Base-by-base conservation (phyloP, 2,329 filamentous ascomycete genomes). In the Pseudogymnoascus sp. region DNA sequence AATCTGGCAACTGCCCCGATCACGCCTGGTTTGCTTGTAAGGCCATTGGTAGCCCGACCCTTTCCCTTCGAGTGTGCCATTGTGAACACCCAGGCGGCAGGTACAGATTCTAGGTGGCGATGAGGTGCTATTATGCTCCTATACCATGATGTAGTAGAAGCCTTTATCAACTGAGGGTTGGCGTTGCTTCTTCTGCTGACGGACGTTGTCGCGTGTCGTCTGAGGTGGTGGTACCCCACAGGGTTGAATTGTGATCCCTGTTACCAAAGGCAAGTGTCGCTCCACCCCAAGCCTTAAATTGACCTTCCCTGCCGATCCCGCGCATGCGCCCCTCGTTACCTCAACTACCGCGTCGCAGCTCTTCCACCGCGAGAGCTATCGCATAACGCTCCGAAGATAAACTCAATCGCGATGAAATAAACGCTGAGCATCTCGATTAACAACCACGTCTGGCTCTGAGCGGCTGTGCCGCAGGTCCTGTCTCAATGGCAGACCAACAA, bases 401-500 rank as follows among this genome's bases (percentile, higher is more conserved):
- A 54, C 47, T 15, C 33, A 13, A 29, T 33, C 29, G 29, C 47
- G 9, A 35, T 54, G 47, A 54, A 54, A 35, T 54, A 54, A 54
- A 33, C 35, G 15, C 47, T 33, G 29, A 10, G 17, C 33, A 54
- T 6, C 2, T 54, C 10, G 10, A 54, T 54, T 21, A 54, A 54
- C 29, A 35, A 54, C 29, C 29, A 21, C 35, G 47, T 10, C 13
- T 54, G 47, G 47, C 13, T 54, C 47, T 54, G 47, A 54, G 47
- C 47, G 47, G 47, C 47, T 54, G 47, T 33, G 47, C 47, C 47
- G 47, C 29, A 62, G 15, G 61, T 33, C 31, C 36, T 58, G 36
- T n/a, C 39, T 61, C 50, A 47, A 90, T 90, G 87, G 84, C 83
- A 62, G 85, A 85, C 60, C 78, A 79, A 63, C 76, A 76, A 60